These are phyloP conservation scores for Malus orientalis DNA, from an alignment of 306 rosid genomes.

Conservation along the genomic window DNA sequence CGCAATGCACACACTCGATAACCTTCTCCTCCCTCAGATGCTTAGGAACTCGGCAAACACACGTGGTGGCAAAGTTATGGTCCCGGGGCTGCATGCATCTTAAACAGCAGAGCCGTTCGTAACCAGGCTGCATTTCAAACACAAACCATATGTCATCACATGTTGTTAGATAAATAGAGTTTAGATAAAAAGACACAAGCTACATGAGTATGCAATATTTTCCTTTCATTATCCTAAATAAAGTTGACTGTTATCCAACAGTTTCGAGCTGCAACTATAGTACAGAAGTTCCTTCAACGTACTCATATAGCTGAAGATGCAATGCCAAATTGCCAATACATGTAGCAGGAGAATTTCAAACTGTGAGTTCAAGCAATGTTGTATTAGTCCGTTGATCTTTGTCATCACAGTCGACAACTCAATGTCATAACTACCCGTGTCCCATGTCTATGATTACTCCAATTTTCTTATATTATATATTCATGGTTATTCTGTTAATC, in stretches of 20 bases:
- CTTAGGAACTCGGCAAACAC: slow-evolving; percentile 86
- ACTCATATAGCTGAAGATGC: not conserved
- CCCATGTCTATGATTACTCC: not conserved
- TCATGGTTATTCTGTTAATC: not conserved
- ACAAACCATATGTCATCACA: not conserved
- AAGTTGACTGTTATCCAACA: not conserved
- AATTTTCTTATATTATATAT: not conserved
- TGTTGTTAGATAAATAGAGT: not conserved
- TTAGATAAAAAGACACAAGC: not conserved
- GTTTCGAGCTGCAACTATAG: not conserved
- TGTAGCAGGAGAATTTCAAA: not conserved
- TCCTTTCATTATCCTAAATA: not conserved
- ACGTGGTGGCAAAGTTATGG: slow-evolving; percentile 85
- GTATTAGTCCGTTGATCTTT: not conserved
- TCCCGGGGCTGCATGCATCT: slow-evolving; percentile 90
- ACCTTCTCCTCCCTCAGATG: slow-evolving; percentile 85
- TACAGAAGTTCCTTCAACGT: not conserved
- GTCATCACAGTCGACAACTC: not conserved
- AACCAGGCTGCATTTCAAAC: slow-evolving; percentile 62
- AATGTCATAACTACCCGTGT: not conserved
- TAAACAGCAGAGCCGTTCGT: slow-evolving; percentile 81
- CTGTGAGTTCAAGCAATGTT: not conserved
- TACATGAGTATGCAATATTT: not conserved
- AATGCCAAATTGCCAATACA: not conserved
- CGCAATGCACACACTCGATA: slow-evolving; percentile 84